A percentile compares a stretch with the other conserved stretches of the same genome.
These are phyloP conservation scores for Micractinium conductrix DNA, from an alignment of 139 green algal species.

Conservation along the genomic window DNA sequence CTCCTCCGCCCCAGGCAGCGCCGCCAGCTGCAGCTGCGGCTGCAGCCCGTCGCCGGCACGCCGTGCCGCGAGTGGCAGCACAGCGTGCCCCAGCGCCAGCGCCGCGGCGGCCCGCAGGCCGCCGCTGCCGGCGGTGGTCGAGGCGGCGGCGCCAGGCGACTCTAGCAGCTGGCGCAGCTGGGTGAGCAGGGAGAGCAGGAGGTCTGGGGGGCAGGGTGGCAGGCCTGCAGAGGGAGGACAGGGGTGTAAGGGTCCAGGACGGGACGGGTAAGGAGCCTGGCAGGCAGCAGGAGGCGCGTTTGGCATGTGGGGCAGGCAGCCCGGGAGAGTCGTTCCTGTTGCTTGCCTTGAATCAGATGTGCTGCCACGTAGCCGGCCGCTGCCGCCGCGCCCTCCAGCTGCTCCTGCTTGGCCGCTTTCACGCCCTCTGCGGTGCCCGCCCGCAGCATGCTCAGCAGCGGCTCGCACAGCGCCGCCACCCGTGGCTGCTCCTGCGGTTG, in stretches of 20 bases:
- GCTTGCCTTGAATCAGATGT: slow-evolving; percentile 29
- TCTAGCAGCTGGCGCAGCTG: slow-evolving; percentile 30
- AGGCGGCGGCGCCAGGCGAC: neutral
- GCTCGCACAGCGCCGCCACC: slow-evolving; percentile 20
- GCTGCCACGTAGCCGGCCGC: slow-evolving; percentile 65
- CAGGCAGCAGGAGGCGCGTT: neutral
- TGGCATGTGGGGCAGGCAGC: neutral
- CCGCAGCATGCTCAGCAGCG: slow-evolving; percentile 50
- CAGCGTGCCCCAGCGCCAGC: slow-evolving; percentile 1
- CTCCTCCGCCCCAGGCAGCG: slow-evolving; percentile 20
- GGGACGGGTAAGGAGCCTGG: neutral
- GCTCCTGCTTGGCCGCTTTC: slow-evolving; percentile 42
- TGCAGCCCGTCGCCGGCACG: neutral
- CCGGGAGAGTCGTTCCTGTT: no score
- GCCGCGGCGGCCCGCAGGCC: slow-evolving; percentile 6
- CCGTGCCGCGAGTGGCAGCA: neutral
- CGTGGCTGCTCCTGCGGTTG: neutral
- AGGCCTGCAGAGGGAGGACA: slow-evolving; percentile 17
- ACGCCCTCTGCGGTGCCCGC: neutral
- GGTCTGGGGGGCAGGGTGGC: neutral
- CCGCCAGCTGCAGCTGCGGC: slow-evolving; percentile 23
- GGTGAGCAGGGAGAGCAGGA: slow-evolving; percentile 11
- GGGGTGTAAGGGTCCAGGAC: neutral
- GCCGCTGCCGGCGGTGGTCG: neutral
- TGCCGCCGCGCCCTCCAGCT: slow-evolving; percentile 48